These are phyloP conservation scores for Glarea lozoyensis DNA, from an alignment of 495 filamentous ascomycete genomes.

Conservation along the genomic window DNA sequence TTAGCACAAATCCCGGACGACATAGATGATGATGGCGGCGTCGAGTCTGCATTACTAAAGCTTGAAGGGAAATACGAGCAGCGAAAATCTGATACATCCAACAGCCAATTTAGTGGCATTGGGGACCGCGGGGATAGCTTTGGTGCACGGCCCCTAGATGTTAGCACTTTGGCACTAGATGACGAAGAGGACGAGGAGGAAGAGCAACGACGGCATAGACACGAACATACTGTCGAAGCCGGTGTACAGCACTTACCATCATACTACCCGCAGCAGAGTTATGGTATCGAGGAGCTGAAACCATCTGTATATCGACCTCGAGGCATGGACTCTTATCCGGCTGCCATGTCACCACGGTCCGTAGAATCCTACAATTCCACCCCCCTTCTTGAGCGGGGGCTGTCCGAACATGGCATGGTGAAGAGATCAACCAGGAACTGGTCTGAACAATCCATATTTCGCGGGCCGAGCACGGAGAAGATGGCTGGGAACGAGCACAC, in stretches of 20 bases:
- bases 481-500: conserved; percentile 14
- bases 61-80: conserved; percentile 78
- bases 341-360: conserved; percentile 6
- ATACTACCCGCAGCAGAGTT: conserved; percentile 11
- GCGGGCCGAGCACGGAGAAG: conserved; percentile 18
- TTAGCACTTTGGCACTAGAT: conserved; percentile 13
- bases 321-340: conserved; percentile 4
- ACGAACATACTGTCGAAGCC: conserved; percentile 31
- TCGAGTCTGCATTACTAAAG: conserved; percentile 86
- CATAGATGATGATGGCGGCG: conserved; percentile 71
- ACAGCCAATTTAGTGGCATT: neutral
- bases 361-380: conserved; percentile 61
- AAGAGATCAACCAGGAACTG: conserved; percentile 8
- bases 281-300: conserved; percentile 12
- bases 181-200: conserved; percentile 23
- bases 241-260: conserved; percentile 1
- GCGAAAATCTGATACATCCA: conserved; percentile 16
- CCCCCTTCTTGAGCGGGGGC: conserved; percentile 64
- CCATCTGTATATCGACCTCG: conserved; percentile 17
- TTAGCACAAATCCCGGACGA: conserved; percentile 88
- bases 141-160: conserved; percentile 10
- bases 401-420: conserved; percentile 44
- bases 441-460: conserved; percentile 18
- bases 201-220: conserved; percentile 38
- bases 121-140: conserved; percentile 13